phyloP scores from a whole-genome alignment of 371 early-diverging fungal species.

The Zychaea mexicana region DNA sequence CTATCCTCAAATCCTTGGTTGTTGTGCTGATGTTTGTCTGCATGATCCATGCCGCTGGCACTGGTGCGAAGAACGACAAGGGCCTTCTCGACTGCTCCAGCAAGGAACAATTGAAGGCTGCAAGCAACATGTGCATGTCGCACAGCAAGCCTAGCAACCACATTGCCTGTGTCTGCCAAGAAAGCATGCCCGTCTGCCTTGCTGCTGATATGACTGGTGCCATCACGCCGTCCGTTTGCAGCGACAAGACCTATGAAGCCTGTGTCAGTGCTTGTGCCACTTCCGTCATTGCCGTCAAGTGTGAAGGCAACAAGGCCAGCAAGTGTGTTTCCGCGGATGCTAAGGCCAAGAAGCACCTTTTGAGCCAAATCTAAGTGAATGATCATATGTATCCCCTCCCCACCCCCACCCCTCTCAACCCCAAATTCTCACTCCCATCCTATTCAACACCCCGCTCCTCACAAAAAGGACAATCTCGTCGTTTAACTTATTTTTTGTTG shows the following conservation, averaged over 20 bases:
- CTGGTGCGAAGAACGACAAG: neutral
- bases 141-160: neutral
- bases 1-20: too few species aligned
- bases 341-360: neutral
- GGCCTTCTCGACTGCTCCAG: neutral
- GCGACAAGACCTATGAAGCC: neutral
- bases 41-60: neutral
- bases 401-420: too few species aligned
- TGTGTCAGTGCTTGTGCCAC: constrained; percentile 3
- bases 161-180: constrained; percentile 11
- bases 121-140: constrained; percentile 2
- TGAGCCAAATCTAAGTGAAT: neutral
- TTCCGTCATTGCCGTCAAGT: constrained; percentile 3
- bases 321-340: constrained; percentile 1
- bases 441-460: too few species aligned
- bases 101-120: neutral
- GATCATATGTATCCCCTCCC: neutral
- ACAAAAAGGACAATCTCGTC: too few species aligned
- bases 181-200: constrained; percentile 8
- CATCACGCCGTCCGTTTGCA: neutral
- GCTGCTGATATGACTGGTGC: neutral
- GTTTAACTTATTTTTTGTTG: too few species aligned
- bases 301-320: neutral
- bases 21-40: too few species aligned
- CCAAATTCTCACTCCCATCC: too few species aligned